phyloP scores from a whole-genome alignment of 1,284 basidiomycete species.

The Marasmius oreades region DNA sequence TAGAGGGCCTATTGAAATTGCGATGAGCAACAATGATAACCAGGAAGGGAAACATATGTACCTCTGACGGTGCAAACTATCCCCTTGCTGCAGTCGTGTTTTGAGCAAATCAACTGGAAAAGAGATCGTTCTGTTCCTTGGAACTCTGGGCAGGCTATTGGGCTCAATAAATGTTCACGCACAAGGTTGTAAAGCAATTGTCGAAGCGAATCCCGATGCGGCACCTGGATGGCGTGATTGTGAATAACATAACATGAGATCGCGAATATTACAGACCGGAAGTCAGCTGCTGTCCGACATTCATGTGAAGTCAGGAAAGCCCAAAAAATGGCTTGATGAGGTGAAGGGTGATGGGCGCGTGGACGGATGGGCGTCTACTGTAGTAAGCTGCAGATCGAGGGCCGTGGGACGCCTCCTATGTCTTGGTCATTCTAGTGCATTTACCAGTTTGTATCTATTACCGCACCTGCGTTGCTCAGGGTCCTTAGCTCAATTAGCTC shows the following conservation, averaged over 20 bases:
- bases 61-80: slow-evolving; percentile 32
- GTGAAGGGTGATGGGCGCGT: too few species aligned
- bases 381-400: too few species aligned
- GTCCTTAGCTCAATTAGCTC: too few species aligned
- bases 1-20: slow-evolving; percentile 36
- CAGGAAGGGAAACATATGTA: slow-evolving; percentile 6
- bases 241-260: not conserved
- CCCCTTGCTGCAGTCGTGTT: slow-evolving; percentile 81
- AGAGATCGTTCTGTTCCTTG: slow-evolving; percentile 2
- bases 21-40: slow-evolving; percentile 11
- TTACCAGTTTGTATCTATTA: too few species aligned
- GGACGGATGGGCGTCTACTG: too few species aligned
- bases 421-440: too few species aligned
- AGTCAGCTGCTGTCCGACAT: slow-evolving; percentile 69
- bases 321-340: too few species aligned
- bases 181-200: slow-evolving; percentile 77
- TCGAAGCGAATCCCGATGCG: slow-evolving; percentile 71
- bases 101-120: slow-evolving; percentile 81
- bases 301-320: slow-evolving; percentile 36
- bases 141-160: not conserved
- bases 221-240: slow-evolving; percentile 45
- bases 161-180: slow-evolving; percentile 20
- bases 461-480: too few species aligned
- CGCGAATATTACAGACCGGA: slow-evolving; percentile 47
- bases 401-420: too few species aligned